Base-by-base conservation (phyloP, 2,329 filamentous ascomycete genomes). In the Beauveria brongniartii region DNA sequence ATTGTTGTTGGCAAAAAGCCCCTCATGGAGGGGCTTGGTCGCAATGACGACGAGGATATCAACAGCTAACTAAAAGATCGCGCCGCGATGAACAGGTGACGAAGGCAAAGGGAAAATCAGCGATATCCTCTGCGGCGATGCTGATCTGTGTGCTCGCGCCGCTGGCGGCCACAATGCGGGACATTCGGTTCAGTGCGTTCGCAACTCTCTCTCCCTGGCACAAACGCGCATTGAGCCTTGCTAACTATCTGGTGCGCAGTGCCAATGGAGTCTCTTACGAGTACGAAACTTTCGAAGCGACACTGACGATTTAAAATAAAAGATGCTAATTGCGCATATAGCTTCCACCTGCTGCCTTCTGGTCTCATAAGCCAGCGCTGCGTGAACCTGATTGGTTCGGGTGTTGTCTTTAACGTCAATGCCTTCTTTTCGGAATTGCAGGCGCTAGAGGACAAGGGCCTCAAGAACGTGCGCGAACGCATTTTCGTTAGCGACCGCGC, bases 311-410 rank as follows among this genome's bases (percentile, higher is more conserved):
- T 5, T 24, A 14, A 24, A 7, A 47, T 8, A 47, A 20, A 16
- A 24, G 14, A 37, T 64, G 52, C 66, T 70, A 61, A 71, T 59
- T 55, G 20, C 10, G 61, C 20, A 26, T 41, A 63, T 76, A 81
- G 80, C 73, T 82, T 84, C 65, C 83, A 87, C 71, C 80, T 89
- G 62, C 75, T 88, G 55, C 83, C 86, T 26, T 89, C 84, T 61
- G 90, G 90, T 63, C 81, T 92, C 63, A 79, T 92, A 65, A 90
- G 88, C 70, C 86, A n/a, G 30, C 16, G 40, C 26, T 63, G 83
- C 71, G 80, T 84, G 67, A 92, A 92, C 75, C 77, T 92, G 61
- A 88, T 92, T 70, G 89, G 88, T 63, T 87, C 86, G 54, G 87
- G 80, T 52, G 81, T 83, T 46, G 83, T 90, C 63, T 85, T 90